A percentile compares a stretch with the other conserved stretches of the same genome.
Evolutionary conservation across 1,139 yeast species (phyloP).

Genomic region (Saccharomyces uvarum): DNA sequence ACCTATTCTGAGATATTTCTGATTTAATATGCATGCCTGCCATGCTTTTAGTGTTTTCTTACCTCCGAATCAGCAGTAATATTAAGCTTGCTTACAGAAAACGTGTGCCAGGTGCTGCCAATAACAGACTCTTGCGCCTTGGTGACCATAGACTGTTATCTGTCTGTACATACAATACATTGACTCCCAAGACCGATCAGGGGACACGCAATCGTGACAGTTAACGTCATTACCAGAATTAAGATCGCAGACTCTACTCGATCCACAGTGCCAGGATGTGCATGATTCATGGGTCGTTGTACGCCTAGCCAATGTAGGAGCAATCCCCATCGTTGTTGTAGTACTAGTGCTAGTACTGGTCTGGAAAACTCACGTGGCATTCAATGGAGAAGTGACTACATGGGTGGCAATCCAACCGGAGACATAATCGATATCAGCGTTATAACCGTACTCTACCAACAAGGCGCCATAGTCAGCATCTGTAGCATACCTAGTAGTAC

Average conservation of each 20-base stretch:
- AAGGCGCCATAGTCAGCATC: neutral
- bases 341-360: neutral
- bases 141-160: neutral
- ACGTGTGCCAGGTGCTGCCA: neutral
- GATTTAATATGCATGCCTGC: neutral
- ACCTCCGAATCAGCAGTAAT: neutral
- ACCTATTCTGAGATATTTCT: neutral
- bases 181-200: neutral
- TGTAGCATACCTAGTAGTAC: neutral
- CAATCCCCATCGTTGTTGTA: neutral
- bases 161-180: neutral
- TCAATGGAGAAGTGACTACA: neutral
- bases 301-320: too few relatives aligned
- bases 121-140: neutral
- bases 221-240: neutral
- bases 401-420: neutral
- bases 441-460: neutral
- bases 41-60: neutral
- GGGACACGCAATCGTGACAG: neutral
- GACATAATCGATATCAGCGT: neutral
- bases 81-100: neutral
- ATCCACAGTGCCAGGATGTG: too few relatives aligned
- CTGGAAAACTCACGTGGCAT: neutral
- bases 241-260: neutral
- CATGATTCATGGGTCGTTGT: too few relatives aligned